Conservation (phyloP, 352 stramenopile genomes). For the Pythium phragmiticola region DNA sequence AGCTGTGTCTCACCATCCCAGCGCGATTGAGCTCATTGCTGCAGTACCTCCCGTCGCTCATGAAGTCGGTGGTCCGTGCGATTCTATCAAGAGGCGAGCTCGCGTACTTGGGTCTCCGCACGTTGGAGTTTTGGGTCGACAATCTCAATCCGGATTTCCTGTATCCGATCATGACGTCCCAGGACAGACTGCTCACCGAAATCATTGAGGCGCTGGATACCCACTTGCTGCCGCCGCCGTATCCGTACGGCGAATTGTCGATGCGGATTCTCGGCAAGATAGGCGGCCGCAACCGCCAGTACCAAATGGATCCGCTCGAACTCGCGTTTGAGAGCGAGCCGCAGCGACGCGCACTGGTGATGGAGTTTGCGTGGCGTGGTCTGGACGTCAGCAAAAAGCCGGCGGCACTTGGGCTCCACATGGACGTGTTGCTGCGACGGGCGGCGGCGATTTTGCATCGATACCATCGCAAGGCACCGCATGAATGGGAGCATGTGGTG, state of each 20-base stretch:
- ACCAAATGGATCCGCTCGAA: conserved; percentile 82
- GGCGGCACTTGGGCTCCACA: conserved; percentile 32
- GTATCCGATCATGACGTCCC: conserved; percentile 91
- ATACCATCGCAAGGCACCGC: conserved; percentile 52
- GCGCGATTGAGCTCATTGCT: conserved; percentile 93
- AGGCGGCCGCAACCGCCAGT: conserved; percentile 90
- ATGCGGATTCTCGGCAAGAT: conserved; percentile 98
- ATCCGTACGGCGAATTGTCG: conserved; percentile 95
- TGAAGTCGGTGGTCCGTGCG: conserved; percentile 94
- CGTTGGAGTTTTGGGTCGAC: conserved; percentile 98
- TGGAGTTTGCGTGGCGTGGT: conserved; percentile 51
- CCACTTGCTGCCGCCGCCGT: conserved; percentile 95
- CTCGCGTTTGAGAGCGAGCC: conserved; percentile 46
- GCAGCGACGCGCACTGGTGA: conserved; percentile 44
- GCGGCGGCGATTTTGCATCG: conserved; percentile 52
- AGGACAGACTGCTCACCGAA: conserved; percentile 88
- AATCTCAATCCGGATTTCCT: conserved; percentile 98
- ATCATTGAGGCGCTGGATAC: conserved; percentile 95
- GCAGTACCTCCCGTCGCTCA: conserved; percentile 96
- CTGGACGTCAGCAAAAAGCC: background rate
- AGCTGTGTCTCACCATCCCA: conserved; percentile 96
- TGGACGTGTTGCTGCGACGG: conserved; percentile 53
- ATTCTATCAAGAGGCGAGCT: conserved; percentile 95
- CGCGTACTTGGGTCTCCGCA: conserved; percentile 93
- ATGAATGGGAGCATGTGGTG: conserved; percentile 51